Evolutionary conservation across 192 early-diverging fungal genomes (phyloP), one percentile per base, ranked within the genome.

Genomic region (Backusella luteola): DNA sequence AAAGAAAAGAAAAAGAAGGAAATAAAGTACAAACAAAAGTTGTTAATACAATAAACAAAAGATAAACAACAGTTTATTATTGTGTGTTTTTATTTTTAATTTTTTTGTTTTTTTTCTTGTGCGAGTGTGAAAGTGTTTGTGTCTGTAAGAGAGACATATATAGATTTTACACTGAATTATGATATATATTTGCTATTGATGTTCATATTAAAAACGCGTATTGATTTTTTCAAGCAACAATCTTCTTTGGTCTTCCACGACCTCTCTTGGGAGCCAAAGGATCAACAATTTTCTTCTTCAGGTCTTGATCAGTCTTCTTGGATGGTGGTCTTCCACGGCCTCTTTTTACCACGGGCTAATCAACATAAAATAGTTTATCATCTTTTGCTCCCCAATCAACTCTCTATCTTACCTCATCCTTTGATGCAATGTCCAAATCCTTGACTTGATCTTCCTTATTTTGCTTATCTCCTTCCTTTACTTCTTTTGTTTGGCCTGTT

Each of bases 241-340:
- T 14, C 34, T 74, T 74, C 73, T 74, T 74, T 66, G 73, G 73
- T 42, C 73, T 74, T 59, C 73, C 73, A 41, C 53, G 36, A 3
- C 73, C 73, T 36, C 73, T 42, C n/a, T 74, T 74, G 9, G 73
- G 49, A 66, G n/a, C 56, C 29, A 56, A 74, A 34, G 36, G 53
- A 39, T 74, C 73, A 19, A 36, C 36, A 1, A 41, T 29, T 17
- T 56, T 74, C 29, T 59, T 66, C 44, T 42, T 26, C 21, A 34
- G 34, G 4, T 53, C 53, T 29, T 38, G 36, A 5, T 34, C 49
- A 26, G 35, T 38, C n/a, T 63, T 39, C 34, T 74, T 74, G 38
- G 23, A 38, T 66, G 56, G 34, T 19, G 73, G 73, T 38, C 70
- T 71, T 42, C 70, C 70, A 46, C 70, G 70, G 7, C 39, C 39